Percentiles rank a stretch among this genome's conserved stretches.
Conservation (phyloP, 192 early-diverging fungal genomes). For the Gaertneriomyces semiglobifer region DNA sequence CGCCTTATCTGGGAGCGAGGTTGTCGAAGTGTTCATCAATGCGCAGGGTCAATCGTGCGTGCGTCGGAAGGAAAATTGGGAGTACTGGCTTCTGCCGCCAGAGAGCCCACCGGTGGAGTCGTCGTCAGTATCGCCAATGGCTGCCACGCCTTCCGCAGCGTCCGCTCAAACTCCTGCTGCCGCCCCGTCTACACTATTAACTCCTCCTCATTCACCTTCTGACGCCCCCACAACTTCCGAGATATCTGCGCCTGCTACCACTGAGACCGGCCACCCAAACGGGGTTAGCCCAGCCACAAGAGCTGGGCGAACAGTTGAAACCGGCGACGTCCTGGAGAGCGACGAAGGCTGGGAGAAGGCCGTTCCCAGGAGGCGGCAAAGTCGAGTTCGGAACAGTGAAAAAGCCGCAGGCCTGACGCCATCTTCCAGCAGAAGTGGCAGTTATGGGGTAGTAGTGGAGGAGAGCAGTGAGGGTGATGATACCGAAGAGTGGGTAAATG, state of each 20-base stretch:
- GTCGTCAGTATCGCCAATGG: background rate
- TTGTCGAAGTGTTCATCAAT: conserved; percentile 59
- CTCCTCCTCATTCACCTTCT: conserved; percentile 13
- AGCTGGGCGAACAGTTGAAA: conserved; percentile 29
- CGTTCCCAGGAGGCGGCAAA: conserved; percentile 22
- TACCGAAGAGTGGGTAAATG: conserved; percentile 58
- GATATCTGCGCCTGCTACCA: background rate
- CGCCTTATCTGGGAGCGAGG: conserved; percentile 36
- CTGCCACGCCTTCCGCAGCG: background rate
- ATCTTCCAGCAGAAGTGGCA: background rate
- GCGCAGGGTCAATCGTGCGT: conserved; percentile 44
- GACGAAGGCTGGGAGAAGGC: conserved; percentile 30
- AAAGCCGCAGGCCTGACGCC: conserved; percentile 4
- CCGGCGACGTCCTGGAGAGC: conserved; percentile 5
- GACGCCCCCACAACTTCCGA: background rate
- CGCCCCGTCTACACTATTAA: background rate
- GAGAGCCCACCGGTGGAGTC: background rate
- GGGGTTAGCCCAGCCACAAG: conserved; percentile 20
- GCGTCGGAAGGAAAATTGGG: conserved; percentile 70
- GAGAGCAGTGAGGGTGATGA: conserved; percentile 57
- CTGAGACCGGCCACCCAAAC: conserved; percentile 29
- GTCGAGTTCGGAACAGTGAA: background rate
- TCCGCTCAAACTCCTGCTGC: background rate
- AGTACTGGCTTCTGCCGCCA: conserved; percentile 69
- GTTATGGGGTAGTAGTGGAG: conserved; percentile 11